Percentiles rank a stretch among this genome's conserved stretches.
Evolutionary conservation across 2,329 filamentous ascomycete genomes (phyloP).

Genomic region (Epichloe glyceriae): DNA sequence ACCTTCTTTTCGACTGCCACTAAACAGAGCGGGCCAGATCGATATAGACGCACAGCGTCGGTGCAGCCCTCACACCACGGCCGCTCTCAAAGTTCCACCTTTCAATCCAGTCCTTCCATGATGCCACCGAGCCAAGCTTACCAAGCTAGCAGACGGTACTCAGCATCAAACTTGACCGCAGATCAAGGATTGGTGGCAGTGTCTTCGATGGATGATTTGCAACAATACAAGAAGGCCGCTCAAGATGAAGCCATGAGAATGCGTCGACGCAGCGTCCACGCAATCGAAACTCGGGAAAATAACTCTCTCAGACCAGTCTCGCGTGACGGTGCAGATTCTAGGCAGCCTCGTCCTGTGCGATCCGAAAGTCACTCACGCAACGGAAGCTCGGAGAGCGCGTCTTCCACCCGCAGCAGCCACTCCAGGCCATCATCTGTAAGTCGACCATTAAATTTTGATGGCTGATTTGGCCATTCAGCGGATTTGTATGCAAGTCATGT

Average conservation of each 20-base stretch:
- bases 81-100: conserved; percentile 23
- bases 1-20: conserved; percentile 29
- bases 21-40: conserved; percentile 50
- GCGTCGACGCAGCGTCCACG: conserved; percentile 71
- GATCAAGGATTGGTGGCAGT: conserved; percentile 30
- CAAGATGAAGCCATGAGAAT: conserved; percentile 62
- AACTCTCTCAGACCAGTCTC: conserved; percentile 9
- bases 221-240: conserved; percentile 41
- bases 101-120: conserved; percentile 19
- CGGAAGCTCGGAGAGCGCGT: conserved; percentile 52
- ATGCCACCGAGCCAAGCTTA: conserved; percentile 12
- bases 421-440: conserved; percentile 57
- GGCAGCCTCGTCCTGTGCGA: conserved; percentile 25
- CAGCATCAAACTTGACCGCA: conserved; percentile 34
- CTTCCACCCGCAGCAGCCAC: conserved; percentile 42
- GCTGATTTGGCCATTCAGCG: conserved; percentile 27
- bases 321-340: conserved; percentile 14
- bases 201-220: conserved; percentile 53
- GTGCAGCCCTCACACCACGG: conserved; percentile 19
- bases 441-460: conserved; percentile 13
- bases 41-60: conserved; percentile 61
- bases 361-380: conserved; percentile 27
- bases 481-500: conserved; percentile 19
- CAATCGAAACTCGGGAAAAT: conserved; percentile 28
- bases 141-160: conserved; percentile 15